Percentiles rank a stretch among this genome's conserved stretches.
Conservation (phyloP, 169 alveolate species). For the Plasmodium billcollinsi region DNA sequence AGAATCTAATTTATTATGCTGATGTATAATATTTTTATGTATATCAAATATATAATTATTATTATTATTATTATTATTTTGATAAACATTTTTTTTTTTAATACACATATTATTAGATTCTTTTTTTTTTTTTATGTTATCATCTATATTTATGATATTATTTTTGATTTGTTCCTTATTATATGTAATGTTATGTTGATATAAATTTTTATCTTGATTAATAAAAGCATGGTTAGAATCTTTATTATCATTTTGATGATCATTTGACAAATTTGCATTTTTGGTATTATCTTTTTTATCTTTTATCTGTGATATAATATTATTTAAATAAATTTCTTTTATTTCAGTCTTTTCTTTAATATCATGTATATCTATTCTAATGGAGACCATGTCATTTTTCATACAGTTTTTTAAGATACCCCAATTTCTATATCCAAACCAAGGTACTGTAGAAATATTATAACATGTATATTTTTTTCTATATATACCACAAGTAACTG, state of each 20-base stretch:
- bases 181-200: not conserved
- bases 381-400: conserved; percentile 35
- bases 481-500: conserved; percentile 50
- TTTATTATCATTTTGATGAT: not conserved
- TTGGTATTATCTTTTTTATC: not conserved
- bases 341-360: conserved; percentile 25
- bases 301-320: conserved; percentile 9
- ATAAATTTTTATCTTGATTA: not conserved
- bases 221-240: not conserved
- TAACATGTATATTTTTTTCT: conserved; percentile 25
- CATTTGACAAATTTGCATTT: not conserved
- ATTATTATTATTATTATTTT: not conserved
- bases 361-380: conserved; percentile 44
- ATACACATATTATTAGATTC: too few relatives aligned
- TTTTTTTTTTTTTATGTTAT: too few relatives aligned
- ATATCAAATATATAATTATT: not conserved
- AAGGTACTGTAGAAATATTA: conserved; percentile 30
- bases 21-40: not conserved
- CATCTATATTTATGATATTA: not conserved
- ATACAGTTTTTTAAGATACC: conserved; percentile 51
- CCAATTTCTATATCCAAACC: conserved; percentile 72
- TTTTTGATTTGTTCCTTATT: not conserved
- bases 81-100: too few relatives aligned
- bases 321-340: conserved; percentile 23
- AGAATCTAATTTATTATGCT: not conserved